Conservation (phyloP, 495 filamentous ascomycete genomes). For the Halenospora varia region DNA sequence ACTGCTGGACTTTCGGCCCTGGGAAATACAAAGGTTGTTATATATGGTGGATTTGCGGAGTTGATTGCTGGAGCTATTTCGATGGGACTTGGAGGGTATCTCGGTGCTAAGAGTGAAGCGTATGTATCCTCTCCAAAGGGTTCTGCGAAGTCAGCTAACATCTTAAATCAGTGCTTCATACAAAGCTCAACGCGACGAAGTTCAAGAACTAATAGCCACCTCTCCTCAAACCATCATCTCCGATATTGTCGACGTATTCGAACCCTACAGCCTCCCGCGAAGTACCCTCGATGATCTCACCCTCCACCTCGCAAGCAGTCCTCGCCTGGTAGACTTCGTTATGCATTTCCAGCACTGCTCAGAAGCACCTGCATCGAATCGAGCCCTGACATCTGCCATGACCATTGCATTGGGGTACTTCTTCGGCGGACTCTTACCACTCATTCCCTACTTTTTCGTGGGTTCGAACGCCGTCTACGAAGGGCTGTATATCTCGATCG, state of each 20-base stretch:
- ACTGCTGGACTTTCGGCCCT: conserved; percentile 61
- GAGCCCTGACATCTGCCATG: conserved; percentile 54
- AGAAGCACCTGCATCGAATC: conserved; percentile 44
- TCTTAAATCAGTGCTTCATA: conserved; percentile 20
- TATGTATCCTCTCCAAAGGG: conserved; percentile 29
- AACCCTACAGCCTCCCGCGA: conserved; percentile 49
- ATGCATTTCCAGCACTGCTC: conserved; percentile 56
- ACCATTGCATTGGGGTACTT: conserved; percentile 69
- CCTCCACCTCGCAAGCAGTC: conserved; percentile 42
- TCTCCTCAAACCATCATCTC: conserved; percentile 19
- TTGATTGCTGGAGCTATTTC: conserved; percentile 63
- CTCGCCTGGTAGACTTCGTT: conserved; percentile 47
- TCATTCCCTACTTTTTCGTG: conserved; percentile 77
- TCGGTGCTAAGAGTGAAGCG: conserved; percentile 69
- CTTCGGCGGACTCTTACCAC: conserved; percentile 65
- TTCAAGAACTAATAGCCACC: conserved; percentile 18
- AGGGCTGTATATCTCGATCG: conserved; percentile 66
- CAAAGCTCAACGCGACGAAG: conserved; percentile 19
- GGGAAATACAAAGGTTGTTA: conserved; percentile 58
- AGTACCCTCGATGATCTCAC: conserved; percentile 42
- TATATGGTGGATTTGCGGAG: conserved; percentile 66
- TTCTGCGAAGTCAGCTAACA: conserved; percentile 4
- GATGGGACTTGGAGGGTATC: conserved; percentile 67
- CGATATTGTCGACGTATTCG: conserved; percentile 45
- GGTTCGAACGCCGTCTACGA: conserved; percentile 45